Evolutionary conservation across 2,329 filamentous ascomycete species (phyloP).

Genomic region (Aspergillus sp.): DNA sequence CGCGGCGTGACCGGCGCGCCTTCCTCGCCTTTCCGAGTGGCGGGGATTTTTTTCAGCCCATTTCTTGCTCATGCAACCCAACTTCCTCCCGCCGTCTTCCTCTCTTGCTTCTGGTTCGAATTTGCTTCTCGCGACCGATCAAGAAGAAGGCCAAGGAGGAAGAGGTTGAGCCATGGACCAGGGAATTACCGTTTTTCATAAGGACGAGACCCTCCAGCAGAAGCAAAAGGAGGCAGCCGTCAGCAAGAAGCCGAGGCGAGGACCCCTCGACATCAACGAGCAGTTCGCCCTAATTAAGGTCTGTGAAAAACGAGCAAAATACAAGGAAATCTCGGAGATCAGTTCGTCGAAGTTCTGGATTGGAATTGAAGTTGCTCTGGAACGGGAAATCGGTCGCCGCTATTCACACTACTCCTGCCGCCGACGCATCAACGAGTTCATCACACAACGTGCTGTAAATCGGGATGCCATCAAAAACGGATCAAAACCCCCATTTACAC

Average conservation of each 20-base stretch:
- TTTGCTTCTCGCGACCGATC: neutral
- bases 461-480: slow-evolving; percentile 10
- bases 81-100: slow-evolving; percentile 4
- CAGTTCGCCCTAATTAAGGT: slow-evolving; percentile 20
- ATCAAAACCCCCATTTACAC: neutral
- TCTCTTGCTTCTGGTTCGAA: slow-evolving; percentile 1
- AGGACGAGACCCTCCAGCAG: slow-evolving; percentile 6
- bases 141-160: slow-evolving; percentile 1
- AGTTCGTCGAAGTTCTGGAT: slow-evolving; percentile 25
- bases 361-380: slow-evolving; percentile 16
- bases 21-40: slow-evolving; percentile 4
- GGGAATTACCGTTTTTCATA: slow-evolving; percentile 13
- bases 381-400: slow-evolving; percentile 18
- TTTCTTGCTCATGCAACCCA: slow-evolving; percentile 6
- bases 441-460: slow-evolving; percentile 14
- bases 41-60: slow-evolving; percentile 9
- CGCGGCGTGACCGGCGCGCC: neutral
- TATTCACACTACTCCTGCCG: slow-evolving; percentile 32
- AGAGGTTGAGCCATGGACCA: slow-evolving; percentile 11
- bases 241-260: slow-evolving; percentile 3
- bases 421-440: slow-evolving; percentile 21
- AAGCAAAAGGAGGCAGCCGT: slow-evolving; percentile 1
- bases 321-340: slow-evolving; percentile 12
- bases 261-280: slow-evolving; percentile 16
- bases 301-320: slow-evolving; percentile 16